Conservation (phyloP, 2,329 filamentous ascomycete genomes). For the Pseudogymnoascus sp. region DNA sequence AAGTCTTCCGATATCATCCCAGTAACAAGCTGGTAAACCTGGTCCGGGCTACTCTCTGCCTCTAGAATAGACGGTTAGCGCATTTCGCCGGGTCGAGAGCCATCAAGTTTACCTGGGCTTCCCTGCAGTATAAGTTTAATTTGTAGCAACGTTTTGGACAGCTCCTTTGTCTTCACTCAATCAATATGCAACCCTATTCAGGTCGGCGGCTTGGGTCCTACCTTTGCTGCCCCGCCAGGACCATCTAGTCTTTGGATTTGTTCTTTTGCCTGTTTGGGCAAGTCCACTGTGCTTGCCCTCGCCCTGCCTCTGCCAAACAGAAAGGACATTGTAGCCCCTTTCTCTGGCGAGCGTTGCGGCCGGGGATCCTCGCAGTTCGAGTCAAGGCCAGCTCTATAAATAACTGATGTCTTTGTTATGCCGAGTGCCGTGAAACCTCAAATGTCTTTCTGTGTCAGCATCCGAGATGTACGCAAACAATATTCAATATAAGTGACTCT, state of each 20-base stretch:
- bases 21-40: slow-evolving; percentile 78
- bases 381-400: slow-evolving; percentile 6
- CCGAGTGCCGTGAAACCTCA: neutral
- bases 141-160: slow-evolving; percentile 75
- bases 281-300: slow-evolving; percentile 54
- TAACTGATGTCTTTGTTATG: slow-evolving; percentile 5
- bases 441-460: neutral
- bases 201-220: slow-evolving; percentile 25
- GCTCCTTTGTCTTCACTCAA: slow-evolving; percentile 65
- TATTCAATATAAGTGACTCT: neutral
- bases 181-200: slow-evolving; percentile 7
- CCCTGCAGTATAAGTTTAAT: slow-evolving; percentile 94
- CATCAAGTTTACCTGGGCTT: slow-evolving; percentile 63
- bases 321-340: slow-evolving; percentile 52
- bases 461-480: neutral
- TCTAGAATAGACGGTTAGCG: slow-evolving; percentile 45
- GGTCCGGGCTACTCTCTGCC: slow-evolving; percentile 75
- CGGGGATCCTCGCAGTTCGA: neutral
- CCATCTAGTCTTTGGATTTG: slow-evolving; percentile 55
- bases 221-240: slow-evolving; percentile 47
- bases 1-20: slow-evolving; percentile 85
- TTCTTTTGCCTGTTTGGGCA: slow-evolving; percentile 48
- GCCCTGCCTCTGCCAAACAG: slow-evolving; percentile 56
- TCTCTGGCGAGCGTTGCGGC: neutral
- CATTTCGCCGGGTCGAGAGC: neutral